Base-by-base conservation (phyloP, 371 early-diverging fungal genomes). In the Smittium culicis region DNA sequence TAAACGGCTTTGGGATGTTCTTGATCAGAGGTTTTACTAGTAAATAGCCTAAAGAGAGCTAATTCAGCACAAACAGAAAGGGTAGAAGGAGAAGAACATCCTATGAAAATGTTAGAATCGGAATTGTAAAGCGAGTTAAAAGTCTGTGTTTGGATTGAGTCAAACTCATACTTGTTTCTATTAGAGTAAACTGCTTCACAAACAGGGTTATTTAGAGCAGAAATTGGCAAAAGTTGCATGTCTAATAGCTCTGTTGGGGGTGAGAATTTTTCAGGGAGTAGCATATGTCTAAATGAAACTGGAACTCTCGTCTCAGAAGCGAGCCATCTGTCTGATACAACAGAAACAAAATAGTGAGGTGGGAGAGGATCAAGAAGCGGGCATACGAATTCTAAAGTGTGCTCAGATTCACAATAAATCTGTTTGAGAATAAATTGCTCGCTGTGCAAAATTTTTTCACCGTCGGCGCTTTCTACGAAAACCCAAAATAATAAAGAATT, bases 61-160 rank as follows among this genome's bases (percentile, higher is more conserved):
- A 97, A 88, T 77, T 97, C 96, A 31, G 95, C 99, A 65, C 91
- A 88, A 28, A 96, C 68, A 1, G 99, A 96, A 82, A 99, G 98
- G 56, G 99, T 99, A 57, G 88, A 83, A 27, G 99, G 99, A 20
- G 97, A 88, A 28, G 99, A 93, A 1, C 99, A 97, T 57, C 92
- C 95, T 61, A 99, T 79, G 63, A 99, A 88, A 1, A 88, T 84
- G 72, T 94, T 98, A 34, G 93, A 91, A 68, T 94, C 91, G 8
- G 86, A 81, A 8, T 85, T 83, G 78, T 95, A 99, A 35, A 96
- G 79, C 0, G 93, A 75, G 71, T 95, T 85, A 81, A 96, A 97
- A 1, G 90, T 88, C 74, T 93, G 92, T 0, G 98, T 96, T 81
- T 99, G 99, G 55, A 99, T 89, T 14, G 94, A 89, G 77, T 99